These are phyloP conservation scores for Sanghuangporus baumii DNA, from an alignment of 1,284 basidiomycete genomes.

Conservation along the genomic window DNA sequence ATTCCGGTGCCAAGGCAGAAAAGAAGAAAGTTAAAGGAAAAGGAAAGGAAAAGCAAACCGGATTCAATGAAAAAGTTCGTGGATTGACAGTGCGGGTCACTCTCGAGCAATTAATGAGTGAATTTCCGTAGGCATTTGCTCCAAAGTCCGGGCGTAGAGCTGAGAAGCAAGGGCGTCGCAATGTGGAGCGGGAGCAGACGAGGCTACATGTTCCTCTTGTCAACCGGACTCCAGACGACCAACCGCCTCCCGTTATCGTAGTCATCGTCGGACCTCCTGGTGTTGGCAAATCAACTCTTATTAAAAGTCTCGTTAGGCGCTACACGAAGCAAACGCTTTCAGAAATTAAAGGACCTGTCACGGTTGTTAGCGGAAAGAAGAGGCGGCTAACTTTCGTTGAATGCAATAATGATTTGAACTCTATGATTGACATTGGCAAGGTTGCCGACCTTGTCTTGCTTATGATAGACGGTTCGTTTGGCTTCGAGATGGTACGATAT, in stretches of 20 bases:
- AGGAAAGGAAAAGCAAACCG: slow-evolving; percentile 66
- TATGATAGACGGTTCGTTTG: slow-evolving; percentile 97
- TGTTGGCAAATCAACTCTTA: slow-evolving; percentile 93
- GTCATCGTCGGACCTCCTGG: slow-evolving; percentile 98
- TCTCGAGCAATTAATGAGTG: neutral
- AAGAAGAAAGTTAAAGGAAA: slow-evolving; percentile 57
- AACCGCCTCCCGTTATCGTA: slow-evolving; percentile 91
- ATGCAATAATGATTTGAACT: slow-evolving; percentile 96
- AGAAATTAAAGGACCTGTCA: slow-evolving; percentile 91
- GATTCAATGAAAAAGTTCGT: slow-evolving; percentile 87
- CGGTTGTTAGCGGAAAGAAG: slow-evolving; percentile 92
- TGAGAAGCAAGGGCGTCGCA: slow-evolving; percentile 84
- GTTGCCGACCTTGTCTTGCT: slow-evolving; percentile 93
- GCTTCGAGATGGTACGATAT: slow-evolving; percentile 89
- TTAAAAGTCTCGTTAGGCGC: slow-evolving; percentile 87
- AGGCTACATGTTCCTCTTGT: slow-evolving; percentile 95
- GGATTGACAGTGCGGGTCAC: neutral
- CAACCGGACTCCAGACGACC: slow-evolving; percentile 88
- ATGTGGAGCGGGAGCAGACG: slow-evolving; percentile 91
- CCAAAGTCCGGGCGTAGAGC: slow-evolving; percentile 85
- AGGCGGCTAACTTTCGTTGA: slow-evolving; percentile 93
- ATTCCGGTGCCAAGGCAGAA: slow-evolving; percentile 51
- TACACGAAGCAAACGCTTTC: slow-evolving; percentile 94
- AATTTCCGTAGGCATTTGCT: slow-evolving; percentile 75
- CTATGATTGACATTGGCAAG: slow-evolving; percentile 98